Evolutionary conservation across 2,329 filamentous ascomycete genomes (phyloP).

Genomic region (Capronia americana): DNA sequence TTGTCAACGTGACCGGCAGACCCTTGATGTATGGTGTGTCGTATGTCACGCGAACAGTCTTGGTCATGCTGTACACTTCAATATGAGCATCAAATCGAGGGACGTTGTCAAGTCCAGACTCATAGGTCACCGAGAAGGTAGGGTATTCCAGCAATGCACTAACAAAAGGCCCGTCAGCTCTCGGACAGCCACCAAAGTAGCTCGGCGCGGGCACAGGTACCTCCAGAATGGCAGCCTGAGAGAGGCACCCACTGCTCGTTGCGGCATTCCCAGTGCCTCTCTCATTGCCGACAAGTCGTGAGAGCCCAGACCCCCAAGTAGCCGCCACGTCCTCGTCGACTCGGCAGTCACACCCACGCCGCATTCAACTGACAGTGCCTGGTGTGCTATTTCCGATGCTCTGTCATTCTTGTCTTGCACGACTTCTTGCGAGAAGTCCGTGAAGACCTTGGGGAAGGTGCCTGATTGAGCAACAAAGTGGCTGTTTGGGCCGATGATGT

Average conservation of each 20-base stretch:
- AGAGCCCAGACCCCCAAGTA: conserved; percentile 56
- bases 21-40: conserved; percentile 67
- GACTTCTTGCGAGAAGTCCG: conserved; percentile 48
- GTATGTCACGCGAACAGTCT: conserved; percentile 61
- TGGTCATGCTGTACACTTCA: conserved; percentile 64
- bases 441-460: conserved; percentile 41
- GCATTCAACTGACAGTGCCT: conserved; percentile 45
- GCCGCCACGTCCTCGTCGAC: conserved; percentile 43
- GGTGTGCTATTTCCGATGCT: conserved; percentile 41
- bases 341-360: conserved; percentile 42
- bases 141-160: conserved; percentile 45
- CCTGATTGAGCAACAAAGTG: conserved; percentile 45
- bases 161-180: conserved; percentile 43
- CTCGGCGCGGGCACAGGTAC: conserved; percentile 10
- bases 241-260: conserved; percentile 50
- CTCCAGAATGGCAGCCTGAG: conserved; percentile 47
- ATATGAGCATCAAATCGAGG: conserved; percentile 82
- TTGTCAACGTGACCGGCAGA: conserved; percentile 58
- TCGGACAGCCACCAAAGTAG: neutral
- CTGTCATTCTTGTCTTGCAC: conserved; percentile 37
- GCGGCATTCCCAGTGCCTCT: conserved; percentile 59
- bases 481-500: conserved; percentile 63
- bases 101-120: conserved; percentile 61
- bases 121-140: conserved; percentile 61
- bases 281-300: conserved; percentile 63